Evolutionary conservation across 371 early-diverging fungal genomes (phyloP).

Genomic region (Chytridiales sp.): DNA sequence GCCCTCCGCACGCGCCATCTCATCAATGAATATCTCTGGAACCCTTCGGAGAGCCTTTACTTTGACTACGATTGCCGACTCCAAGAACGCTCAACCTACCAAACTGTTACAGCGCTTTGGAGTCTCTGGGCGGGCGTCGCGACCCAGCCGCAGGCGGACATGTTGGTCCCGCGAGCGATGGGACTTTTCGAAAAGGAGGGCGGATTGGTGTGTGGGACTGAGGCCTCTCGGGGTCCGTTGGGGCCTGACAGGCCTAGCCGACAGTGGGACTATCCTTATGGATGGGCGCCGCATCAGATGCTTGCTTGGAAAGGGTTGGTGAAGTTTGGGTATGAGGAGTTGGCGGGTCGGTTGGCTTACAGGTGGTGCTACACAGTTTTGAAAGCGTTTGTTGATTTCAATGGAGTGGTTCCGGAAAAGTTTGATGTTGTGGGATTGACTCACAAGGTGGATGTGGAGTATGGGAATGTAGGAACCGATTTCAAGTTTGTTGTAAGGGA

Average conservation of each 20-base stretch:
- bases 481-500: constrained; percentile 93
- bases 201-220: constrained; percentile 87
- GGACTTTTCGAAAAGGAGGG: constrained; percentile 77
- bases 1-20: constrained; percentile 33
- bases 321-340: constrained; percentile 73
- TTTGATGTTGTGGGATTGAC: constrained; percentile 91
- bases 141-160: constrained; percentile 60
- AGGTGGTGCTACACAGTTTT: constrained; percentile 95
- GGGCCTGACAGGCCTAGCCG: constrained; percentile 84
- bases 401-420: constrained; percentile 97
- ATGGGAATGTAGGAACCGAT: constrained; percentile 86
- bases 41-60: constrained; percentile 69
- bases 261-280: constrained; percentile 83
- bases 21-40: constrained; percentile 76
- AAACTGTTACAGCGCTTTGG: constrained; percentile 75
- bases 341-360: constrained; percentile 82
- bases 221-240: constrained; percentile 76
- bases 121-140: constrained; percentile 78
- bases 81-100: constrained; percentile 59
- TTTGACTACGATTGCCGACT: constrained; percentile 78
- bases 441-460: constrained; percentile 91
- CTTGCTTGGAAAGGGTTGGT: constrained; percentile 90
- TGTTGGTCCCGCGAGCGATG: constrained; percentile 41
- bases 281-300: constrained; percentile 98
- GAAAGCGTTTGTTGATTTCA: constrained; percentile 92